phyloP scores from a whole-genome alignment of 495 filamentous ascomycete species.

The Hypoxylon crocopeplum region DNA sequence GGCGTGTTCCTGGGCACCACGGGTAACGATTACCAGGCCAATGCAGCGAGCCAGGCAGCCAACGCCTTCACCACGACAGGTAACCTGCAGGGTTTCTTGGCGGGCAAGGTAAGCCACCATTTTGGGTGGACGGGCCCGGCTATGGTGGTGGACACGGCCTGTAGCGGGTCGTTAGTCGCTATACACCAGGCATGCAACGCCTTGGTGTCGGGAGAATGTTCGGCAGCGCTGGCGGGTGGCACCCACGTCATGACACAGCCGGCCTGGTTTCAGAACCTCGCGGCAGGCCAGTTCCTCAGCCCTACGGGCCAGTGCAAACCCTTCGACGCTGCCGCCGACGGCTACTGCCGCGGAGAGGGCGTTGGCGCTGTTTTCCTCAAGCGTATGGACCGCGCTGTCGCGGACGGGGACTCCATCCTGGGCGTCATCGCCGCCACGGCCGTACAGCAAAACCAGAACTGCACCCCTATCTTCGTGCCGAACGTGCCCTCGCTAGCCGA shows the following conservation, averaged over 20 bases:
- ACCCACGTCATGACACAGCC: background rate
- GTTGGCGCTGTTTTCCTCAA: slow-evolving; percentile 59
- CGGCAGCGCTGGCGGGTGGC: background rate
- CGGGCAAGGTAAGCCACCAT: slow-evolving; percentile 45
- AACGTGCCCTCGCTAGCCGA: slow-evolving; percentile 33
- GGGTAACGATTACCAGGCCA: slow-evolving; percentile 31
- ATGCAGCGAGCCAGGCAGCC: slow-evolving; percentile 27
- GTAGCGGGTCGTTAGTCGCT: slow-evolving; percentile 55
- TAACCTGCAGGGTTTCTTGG: slow-evolving; percentile 24
- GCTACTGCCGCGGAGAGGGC: slow-evolving; percentile 53
- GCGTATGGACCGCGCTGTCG: slow-evolving; percentile 49
- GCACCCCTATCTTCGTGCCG: slow-evolving; percentile 44
- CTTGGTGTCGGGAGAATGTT: background rate
- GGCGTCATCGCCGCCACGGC: slow-evolving; percentile 57
- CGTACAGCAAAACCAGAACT: slow-evolving; percentile 51
- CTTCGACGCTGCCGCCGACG: slow-evolving; percentile 36
- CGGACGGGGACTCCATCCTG: slow-evolving; percentile 53
- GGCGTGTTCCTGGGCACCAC: slow-evolving; percentile 43
- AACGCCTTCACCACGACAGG: slow-evolving; percentile 33
- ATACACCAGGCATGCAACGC: slow-evolving; percentile 50
- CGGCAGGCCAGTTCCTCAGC: slow-evolving; percentile 40
- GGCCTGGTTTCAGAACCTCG: slow-evolving; percentile 3
- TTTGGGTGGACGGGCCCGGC: slow-evolving; percentile 59
- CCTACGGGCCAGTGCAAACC: slow-evolving; percentile 36
- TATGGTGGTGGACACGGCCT: slow-evolving; percentile 61